Evolutionary conservation across 2,329 filamentous ascomycete genomes (phyloP), one percentile per base, ranked within the genome.

Genomic region (Leptodontidium sp.): DNA sequence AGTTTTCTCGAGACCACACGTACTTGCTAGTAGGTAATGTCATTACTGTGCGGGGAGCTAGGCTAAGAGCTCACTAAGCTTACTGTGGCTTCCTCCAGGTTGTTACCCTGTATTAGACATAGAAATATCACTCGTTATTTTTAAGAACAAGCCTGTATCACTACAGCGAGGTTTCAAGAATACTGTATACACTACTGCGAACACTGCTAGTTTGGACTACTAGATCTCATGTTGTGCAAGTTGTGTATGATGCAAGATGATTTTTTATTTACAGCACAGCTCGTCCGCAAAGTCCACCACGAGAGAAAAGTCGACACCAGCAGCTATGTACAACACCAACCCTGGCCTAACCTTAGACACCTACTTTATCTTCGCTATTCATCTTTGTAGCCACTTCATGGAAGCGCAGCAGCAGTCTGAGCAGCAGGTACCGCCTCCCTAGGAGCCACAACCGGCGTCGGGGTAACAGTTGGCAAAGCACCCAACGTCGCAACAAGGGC

Each of bases 401-500:
- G 43, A 29, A 29, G 24, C 4, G 50, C 11, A 52, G 24, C 24
- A 53, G 57, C 35, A 26, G 35, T 59, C 57, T 59, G 57, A n/a
- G 57, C 57, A 43, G 38, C 35, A 43, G 57, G 38, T 29, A 26
- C 38, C 5, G 57, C 38, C 6, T 43, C 57, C 15, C 35, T 43
- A 7, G 21, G 35, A 21, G 21, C 21, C 21, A 11, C 26, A n/a
- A 40, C 38, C 11, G 64, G 55, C 1, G 26, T 38, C 8, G 64
- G 12, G 11, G 64, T 47, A 35, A 38, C 55, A 9, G 53, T 61
- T 49, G 67, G 50, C 53, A 72, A 43, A 11, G 67, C 69, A 17
- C 65, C 71, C 45, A 72, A 53, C 2, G 71, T 72, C 3, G 47
- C 58, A 26, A 71, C 68, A 14, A 73, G 49, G 3, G 84, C 82